Evolutionary conservation across 208 protist genomes (phyloP).

Genomic region (Wallacemonas rigidus): DNA sequence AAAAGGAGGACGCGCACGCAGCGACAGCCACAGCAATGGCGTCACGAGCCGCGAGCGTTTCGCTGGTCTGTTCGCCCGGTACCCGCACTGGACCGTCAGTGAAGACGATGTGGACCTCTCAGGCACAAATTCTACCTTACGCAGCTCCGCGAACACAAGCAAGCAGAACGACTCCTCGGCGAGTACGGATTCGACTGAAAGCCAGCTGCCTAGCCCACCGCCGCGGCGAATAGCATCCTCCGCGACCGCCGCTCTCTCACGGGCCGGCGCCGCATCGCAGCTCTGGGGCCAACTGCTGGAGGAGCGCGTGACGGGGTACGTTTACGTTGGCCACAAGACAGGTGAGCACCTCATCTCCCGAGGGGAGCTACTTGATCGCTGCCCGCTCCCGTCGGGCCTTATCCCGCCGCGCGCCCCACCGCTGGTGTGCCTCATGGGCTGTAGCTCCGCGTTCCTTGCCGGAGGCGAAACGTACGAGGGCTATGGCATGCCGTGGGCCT

Average conservation of each 20-base stretch:
- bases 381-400: slow-evolving; percentile 14
- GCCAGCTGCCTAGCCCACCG: not conserved
- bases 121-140: not conserved
- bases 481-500: slow-evolving; percentile 70
- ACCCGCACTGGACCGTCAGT: slow-evolving; percentile 8
- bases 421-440: slow-evolving; percentile 78
- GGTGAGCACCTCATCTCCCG: slow-evolving; percentile 55
- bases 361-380: slow-evolving; percentile 52
- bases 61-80: not conserved
- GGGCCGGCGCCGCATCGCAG: not conserved
- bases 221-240: not conserved
- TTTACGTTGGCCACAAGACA: slow-evolving; percentile 72
- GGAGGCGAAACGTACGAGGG: slow-evolving; percentile 34
- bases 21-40: not conserved
- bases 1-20: not conserved
- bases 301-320: slow-evolving; percentile 35
- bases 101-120: slow-evolving; percentile 1
- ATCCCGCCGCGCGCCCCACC: not conserved
- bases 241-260: not conserved
- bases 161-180: no score
- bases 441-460: slow-evolving; percentile 65
- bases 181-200: not conserved
- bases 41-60: not conserved
- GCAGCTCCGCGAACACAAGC: slow-evolving; percentile 5
- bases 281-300: slow-evolving; percentile 28